Evolutionary conservation across 1,139 yeast species (phyloP).

Genomic region (Pneumocystis oryctolagi): DNA sequence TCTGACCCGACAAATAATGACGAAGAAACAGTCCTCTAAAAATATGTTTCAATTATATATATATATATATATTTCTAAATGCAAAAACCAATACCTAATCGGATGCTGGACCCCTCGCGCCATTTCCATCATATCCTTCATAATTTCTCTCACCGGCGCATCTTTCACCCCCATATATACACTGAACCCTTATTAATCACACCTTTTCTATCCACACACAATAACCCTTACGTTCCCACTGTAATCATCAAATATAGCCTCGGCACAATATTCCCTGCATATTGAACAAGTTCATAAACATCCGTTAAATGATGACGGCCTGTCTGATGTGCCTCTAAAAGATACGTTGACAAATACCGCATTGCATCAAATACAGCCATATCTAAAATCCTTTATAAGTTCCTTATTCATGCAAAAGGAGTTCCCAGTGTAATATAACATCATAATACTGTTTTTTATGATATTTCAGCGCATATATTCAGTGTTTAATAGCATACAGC

Average conservation of each 20-base stretch:
- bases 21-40: slow-evolving; percentile 62
- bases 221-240: slow-evolving; percentile 45
- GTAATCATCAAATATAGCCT: slow-evolving; percentile 87
- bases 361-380: slow-evolving; percentile 64
- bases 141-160: slow-evolving; percentile 70
- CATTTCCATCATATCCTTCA: slow-evolving; percentile 97
- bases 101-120: slow-evolving; percentile 97
- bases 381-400: slow-evolving; percentile 3
- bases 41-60: neutral
- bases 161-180: slow-evolving; percentile 38
- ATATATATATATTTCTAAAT: no score
- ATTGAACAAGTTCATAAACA: slow-evolving; percentile 84
- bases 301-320: slow-evolving; percentile 61
- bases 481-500: neutral
- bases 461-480: neutral
- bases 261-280: slow-evolving; percentile 75
- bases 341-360: slow-evolving; percentile 48
- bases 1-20: slow-evolving; percentile 73
- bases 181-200: neutral
- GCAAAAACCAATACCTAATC: slow-evolving; percentile 24
- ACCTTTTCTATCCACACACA: neutral
- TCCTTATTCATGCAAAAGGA: neutral
- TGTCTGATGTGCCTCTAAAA: slow-evolving; percentile 51
- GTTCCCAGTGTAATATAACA: no score
- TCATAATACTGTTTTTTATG: no score